Percentiles rank a stretch among this genome's conserved stretches.
These are phyloP conservation scores for Coemansia javaensis DNA, from an alignment of 192 early-diverging fungal species.

Conservation along the genomic window DNA sequence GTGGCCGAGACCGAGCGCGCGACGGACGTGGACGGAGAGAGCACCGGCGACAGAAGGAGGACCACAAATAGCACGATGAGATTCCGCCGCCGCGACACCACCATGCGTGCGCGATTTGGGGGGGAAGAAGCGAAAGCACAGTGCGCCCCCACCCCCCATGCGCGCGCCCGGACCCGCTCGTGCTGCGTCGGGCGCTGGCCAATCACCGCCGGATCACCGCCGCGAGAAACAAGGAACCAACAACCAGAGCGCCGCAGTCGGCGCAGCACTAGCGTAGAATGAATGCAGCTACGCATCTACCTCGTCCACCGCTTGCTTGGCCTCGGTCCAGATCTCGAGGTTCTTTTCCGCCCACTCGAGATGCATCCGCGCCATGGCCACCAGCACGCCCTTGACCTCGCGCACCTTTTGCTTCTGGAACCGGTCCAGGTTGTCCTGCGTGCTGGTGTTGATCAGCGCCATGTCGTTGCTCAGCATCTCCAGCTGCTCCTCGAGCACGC, in stretches of 20 bases:
- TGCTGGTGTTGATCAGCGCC: constrained; percentile 68
- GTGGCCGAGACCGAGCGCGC: constrained; percentile 3
- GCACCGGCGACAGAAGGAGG: constrained; percentile 10
- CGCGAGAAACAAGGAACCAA: background rate
- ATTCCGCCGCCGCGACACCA: too few relatives aligned
- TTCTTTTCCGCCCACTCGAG: constrained; percentile 66
- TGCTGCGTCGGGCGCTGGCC: too few relatives aligned
- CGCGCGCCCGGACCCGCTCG: too few relatives aligned
- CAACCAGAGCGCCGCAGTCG: too few relatives aligned
- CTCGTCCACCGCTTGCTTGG: constrained; percentile 44
- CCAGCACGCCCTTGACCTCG: constrained; percentile 77
- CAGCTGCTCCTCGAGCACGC: constrained; percentile 72
- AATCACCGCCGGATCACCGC: too few relatives aligned
- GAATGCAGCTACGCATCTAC: too few relatives aligned
- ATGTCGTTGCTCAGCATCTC: constrained; percentile 69
- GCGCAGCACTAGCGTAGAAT: too few relatives aligned
- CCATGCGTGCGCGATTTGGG: too few relatives aligned
- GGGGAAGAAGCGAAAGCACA: too few relatives aligned
- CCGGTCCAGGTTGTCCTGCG: constrained; percentile 85
- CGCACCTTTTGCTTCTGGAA: constrained; percentile 92
- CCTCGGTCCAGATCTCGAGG: constrained; percentile 52
- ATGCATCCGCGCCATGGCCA: constrained; percentile 68
- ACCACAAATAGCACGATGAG: constrained; percentile 14
- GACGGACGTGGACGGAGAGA: constrained; percentile 16
- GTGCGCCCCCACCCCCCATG: too few relatives aligned